Evolutionary conservation across 352 stramenopile species (phyloP), one percentile per base, ranked within the genome.

Genomic region (Thalassiosira mediterranea): DNA sequence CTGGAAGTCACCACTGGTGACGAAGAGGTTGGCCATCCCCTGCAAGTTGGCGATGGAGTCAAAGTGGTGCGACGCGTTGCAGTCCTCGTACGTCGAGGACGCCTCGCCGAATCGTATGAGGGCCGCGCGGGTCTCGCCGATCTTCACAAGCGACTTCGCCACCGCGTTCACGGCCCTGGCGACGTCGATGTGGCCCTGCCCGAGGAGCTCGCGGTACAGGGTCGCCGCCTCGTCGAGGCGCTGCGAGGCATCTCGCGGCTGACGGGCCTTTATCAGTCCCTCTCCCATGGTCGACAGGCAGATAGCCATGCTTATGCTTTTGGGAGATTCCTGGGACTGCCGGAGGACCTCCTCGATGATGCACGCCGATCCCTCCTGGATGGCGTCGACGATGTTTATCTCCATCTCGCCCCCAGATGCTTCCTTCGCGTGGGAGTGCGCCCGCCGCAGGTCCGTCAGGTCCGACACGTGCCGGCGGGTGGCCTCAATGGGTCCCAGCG

Each of bases 31-130:
- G 4, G 87, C 87, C 66, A 91, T 70, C 44, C 76, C 85, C 65
- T 92, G 87, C 38, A 86, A 72, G 75, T 91, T 92, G 10, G 84
- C 72, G 70, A 92, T 90, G 1, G 84, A 85, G 66, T 92, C 87
- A 76, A 86, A 91, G 46, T 90, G 79, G 60, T 88, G 68, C 0
- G 81, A 88, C 0, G 82, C 75, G 53, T 90, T 84, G 66, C 84
- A 92, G 5, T 83, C 72, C 74, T 92, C 82, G 66, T 88, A 92
- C 29, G 86, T 90, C 21, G 80, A 76, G 59, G 81, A 83, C 46
- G 87, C 84, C 78, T 92, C 87, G 8, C 75, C 76, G 71, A 91
- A 90, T 65, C 89, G 86, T 4, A 89, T 67, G 11, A 92, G 59
- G 13, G 87, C 87, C 34, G 81, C 69, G 29, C 82, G 74, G 28